Base-by-base conservation (phyloP, 768 basidiomycete species). In the Pleurotus tuoliensis region DNA sequence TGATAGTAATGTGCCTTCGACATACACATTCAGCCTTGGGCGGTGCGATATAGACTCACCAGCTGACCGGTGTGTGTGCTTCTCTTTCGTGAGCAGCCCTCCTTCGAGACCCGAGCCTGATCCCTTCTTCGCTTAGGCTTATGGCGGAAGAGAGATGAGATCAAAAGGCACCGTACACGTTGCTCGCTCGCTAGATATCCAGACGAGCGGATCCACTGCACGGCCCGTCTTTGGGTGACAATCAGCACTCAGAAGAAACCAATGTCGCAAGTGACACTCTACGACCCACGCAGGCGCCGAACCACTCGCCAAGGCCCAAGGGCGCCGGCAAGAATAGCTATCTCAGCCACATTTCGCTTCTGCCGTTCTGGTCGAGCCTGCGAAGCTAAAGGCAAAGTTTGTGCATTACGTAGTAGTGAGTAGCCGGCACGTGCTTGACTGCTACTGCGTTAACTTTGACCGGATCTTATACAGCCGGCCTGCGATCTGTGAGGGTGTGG, bases 301-400 rank as follows among this genome's bases (percentile, higher is more conserved):
- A 53, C 11, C 15, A 22, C n/a, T 22, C 39, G 51, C 51, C 51
- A 41, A 53, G 38, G 7, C 24, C 22, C 16, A 16, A 24, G 34
- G n/a, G 15, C 46, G 46, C 46, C 41, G n/a, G 41, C n/a, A 44
- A 16, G 41, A 44, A 24, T 16, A 44, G 20, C 16, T 44, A 44
- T 22, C 20, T 16, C 43, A 8, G n/a, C 20, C 16, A 44, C 43
- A 22, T 44, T n/a, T 24, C 16, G 46, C 46, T 47, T 47, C 46
- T 47, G 46, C 16, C 51, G 51, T 53, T 41, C 51, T 52, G 18
- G 15, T 52, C 51, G 51, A 52, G 25, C 48, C 13, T 34, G n/a
- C 41, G 41, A 27, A 52, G 34, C 27, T 25, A 3, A 11, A 51
- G 49, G 49, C 49, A 37, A 51, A 37, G 41, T 44, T 38, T 25